A percentile compares a stretch with the other conserved stretches of the same genome.
Conservation (phyloP, 176 grass and related monocot species). For the Olyra latifolia region DNA sequence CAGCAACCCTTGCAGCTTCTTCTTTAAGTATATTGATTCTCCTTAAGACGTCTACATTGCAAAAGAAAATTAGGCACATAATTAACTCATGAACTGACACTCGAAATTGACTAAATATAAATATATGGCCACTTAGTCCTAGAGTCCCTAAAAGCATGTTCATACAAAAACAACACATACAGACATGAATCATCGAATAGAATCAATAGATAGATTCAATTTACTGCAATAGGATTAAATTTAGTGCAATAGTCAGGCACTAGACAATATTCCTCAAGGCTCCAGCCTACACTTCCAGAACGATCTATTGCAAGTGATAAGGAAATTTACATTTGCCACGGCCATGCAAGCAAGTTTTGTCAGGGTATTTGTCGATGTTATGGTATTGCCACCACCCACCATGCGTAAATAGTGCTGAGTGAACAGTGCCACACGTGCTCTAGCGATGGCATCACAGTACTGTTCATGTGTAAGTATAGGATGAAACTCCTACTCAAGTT, state of each 20-base stretch:
- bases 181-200: not conserved
- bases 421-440: too few species aligned
- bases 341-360: slow-evolving; percentile 12
- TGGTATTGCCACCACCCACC: too few species aligned
- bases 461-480: too few species aligned
- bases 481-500: too few species aligned
- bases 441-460: too few species aligned
- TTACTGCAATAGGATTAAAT: slow-evolving; percentile 22
- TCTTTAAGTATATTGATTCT: slow-evolving; percentile 96
- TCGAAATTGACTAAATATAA: slow-evolving; percentile 29
- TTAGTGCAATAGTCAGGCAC: slow-evolving; percentile 17
- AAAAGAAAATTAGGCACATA: slow-evolving; percentile 36
- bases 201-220: too few species aligned
- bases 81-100: slow-evolving; percentile 20
- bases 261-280: not conserved
- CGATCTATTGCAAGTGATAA: slow-evolving; percentile 12
- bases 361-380: too few species aligned
- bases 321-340: slow-evolving; percentile 14
- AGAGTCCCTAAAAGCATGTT: not conserved
- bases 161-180: slow-evolving; percentile 27
- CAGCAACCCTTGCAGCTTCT: slow-evolving; percentile 83
- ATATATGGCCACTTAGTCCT: slow-evolving; percentile 17
- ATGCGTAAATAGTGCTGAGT: too few species aligned
- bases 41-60: slow-evolving; percentile 76
- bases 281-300: slow-evolving; percentile 14